These are phyloP conservation scores for Myxozyma melibiosi DNA, from an alignment of 805 yeast genomes.

Conservation along the genomic window DNA sequence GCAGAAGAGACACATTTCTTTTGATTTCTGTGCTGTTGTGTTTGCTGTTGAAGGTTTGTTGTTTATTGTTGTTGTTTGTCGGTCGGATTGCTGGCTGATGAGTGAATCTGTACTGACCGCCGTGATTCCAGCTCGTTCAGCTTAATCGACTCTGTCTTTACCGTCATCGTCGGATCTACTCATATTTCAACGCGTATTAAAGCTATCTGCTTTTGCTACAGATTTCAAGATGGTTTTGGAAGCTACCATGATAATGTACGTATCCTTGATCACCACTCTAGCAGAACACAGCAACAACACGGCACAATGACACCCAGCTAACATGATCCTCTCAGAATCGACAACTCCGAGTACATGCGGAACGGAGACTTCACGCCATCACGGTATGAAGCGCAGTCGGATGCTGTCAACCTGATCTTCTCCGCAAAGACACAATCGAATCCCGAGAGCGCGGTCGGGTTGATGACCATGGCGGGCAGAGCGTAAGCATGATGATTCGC, in stretches of 20 bases:
- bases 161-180: too few species aligned
- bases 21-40: too few species aligned
- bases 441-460: slow-evolving; percentile 93
- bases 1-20: too few species aligned
- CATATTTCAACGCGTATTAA: too few species aligned
- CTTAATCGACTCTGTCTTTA: too few species aligned
- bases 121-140: too few species aligned
- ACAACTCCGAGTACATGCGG: slow-evolving; percentile 93
- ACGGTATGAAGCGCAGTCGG: slow-evolving; percentile 89
- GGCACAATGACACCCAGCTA: slow-evolving; percentile 5
- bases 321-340: slow-evolving; percentile 51
- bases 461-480: slow-evolving; percentile 83
- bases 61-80: too few species aligned
- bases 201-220: background rate
- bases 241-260: slow-evolving; percentile 85
- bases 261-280: background rate
- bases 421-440: slow-evolving; percentile 82
- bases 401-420: slow-evolving; percentile 84
- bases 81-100: background rate
- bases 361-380: slow-evolving; percentile 92
- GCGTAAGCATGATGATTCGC: too few species aligned
- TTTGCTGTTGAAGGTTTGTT: too few species aligned
- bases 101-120: too few species aligned
- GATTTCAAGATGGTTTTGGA: slow-evolving; percentile 65
- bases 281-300: too few species aligned